phyloP scores from a whole-genome alignment of 2,329 filamentous ascomycete species.

The Epichloe amarillans region DNA sequence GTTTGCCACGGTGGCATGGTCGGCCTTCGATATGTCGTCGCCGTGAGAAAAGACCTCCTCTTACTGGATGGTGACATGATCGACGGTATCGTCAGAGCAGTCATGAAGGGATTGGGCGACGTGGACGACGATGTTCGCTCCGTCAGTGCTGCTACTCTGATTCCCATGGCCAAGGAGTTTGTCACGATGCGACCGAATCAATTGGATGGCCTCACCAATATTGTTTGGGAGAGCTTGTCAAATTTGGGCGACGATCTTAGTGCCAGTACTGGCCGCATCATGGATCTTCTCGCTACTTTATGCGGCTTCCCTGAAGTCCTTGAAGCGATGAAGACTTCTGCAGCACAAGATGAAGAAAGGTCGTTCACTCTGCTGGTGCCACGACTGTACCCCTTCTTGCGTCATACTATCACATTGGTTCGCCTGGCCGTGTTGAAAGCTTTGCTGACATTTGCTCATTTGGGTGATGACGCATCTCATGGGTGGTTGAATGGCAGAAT shows the following conservation, averaged over 20 bases:
- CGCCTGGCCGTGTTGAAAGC: constrained; percentile 87
- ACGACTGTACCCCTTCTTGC: constrained; percentile 85
- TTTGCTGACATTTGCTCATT: constrained; percentile 79
- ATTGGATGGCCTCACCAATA: constrained; percentile 72
- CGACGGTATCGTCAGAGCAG: constrained; percentile 80
- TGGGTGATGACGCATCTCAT: constrained; percentile 66
- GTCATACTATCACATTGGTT: constrained; percentile 94
- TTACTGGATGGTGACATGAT: constrained; percentile 74
- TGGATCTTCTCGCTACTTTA: constrained; percentile 92
- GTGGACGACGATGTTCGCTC: constrained; percentile 91
- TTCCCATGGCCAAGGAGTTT: constrained; percentile 92
- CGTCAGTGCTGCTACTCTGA: constrained; percentile 91
- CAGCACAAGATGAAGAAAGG: constrained; percentile 66
- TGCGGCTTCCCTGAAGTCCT: constrained; percentile 90
- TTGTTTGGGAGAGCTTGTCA: constrained; percentile 94
- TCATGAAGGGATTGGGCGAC: constrained; percentile 89
- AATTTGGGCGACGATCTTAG: constrained; percentile 95
- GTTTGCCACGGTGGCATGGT: constrained; percentile 98
- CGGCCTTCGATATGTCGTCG: constrained; percentile 85
- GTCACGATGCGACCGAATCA: constrained; percentile 69
- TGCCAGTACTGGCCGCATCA: constrained; percentile 93
- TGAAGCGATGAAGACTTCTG: constrained; percentile 85
- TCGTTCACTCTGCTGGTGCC: constrained; percentile 90
- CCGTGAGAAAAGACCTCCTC: constrained; percentile 83
- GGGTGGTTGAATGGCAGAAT: constrained; percentile 90